phyloP scores from a whole-genome alignment of 139 green algal species.

The Asterochloris erici region DNA sequence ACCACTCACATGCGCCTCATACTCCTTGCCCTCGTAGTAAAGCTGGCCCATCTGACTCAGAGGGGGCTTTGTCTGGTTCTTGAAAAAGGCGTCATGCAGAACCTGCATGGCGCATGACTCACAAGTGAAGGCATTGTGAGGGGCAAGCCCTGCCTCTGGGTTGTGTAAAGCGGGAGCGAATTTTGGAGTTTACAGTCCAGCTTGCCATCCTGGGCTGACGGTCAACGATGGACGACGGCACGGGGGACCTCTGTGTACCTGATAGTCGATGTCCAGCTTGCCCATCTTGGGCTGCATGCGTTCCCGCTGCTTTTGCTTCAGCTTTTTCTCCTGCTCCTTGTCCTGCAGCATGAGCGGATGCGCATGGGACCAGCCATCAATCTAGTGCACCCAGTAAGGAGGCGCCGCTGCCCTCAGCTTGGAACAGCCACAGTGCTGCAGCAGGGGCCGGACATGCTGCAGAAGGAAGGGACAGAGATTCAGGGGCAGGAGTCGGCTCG shows the following conservation, averaged over 20 bases:
- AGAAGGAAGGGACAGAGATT: too few relatives aligned
- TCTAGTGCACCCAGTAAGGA: too few relatives aligned
- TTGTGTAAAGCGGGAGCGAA: too few relatives aligned
- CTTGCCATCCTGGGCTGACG: too few relatives aligned
- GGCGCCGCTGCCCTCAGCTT: too few relatives aligned
- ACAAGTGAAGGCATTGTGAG: too few relatives aligned
- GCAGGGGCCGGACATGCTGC: too few relatives aligned
- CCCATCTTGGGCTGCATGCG: slow-evolving; percentile 83
- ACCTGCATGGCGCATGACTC: slow-evolving; percentile 30
- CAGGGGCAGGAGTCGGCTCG: too few relatives aligned
- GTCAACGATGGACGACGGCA: not conserved
- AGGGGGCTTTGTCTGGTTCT: slow-evolving; percentile 93
- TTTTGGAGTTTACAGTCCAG: not conserved
- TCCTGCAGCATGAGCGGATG: not conserved
- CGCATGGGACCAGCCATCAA: too few relatives aligned
- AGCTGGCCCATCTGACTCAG: slow-evolving; percentile 84
- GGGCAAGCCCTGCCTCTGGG: too few relatives aligned
- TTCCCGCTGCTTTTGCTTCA: slow-evolving; percentile 58
- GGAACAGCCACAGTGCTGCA: too few relatives aligned
- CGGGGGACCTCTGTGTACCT: slow-evolving; percentile 31
- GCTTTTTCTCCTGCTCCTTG: slow-evolving; percentile 51
- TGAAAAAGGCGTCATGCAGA: slow-evolving; percentile 99
- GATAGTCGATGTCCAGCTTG: slow-evolving; percentile 98
- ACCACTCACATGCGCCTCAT: slow-evolving; percentile 44
- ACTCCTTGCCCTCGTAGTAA: slow-evolving; percentile 97